Evolutionary conservation across 106 monocot genomes (phyloP), one percentile per base, ranked within the genome.

Genomic region (Dendrobium officinale): DNA sequence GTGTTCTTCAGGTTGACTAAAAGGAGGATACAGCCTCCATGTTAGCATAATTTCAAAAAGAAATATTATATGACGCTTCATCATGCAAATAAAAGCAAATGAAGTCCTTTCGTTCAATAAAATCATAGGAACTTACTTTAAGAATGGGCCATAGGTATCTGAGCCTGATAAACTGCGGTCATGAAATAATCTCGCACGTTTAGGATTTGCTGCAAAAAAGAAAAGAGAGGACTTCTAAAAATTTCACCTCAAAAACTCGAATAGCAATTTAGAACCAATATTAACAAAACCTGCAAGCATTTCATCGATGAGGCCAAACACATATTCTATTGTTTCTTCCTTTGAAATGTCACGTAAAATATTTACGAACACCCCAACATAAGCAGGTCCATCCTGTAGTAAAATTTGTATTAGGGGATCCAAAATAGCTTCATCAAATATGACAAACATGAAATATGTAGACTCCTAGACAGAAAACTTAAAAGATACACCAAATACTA

Each of bases 301-400:
- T 59, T 95, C 92, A 89, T 98, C 98, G 83, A 98, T 87, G 61
- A 98, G 98, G 42, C 92, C 98, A 81, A 98, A 91, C 44, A 95
- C 91, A 86, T 98, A 98, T 77, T 95, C 95, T 47, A 95, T 85
- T 8, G 95, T 95, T 75, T 98, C 95, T 83, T 95, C 94, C 79
- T 95, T 98, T 55, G 84, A 87, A 80, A 98, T 91, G 79, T 91
- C 87, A 67, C 88, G 86, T 49, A 98, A 84, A 66, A 98, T 95
- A 82, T 85, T 91, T 70, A 98, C 83, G 74, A 98, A 98, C 16
- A 92, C 88, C 24, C 83, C 74, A 78, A 95, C 79, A 85, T 98
- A 95, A 40, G 86, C 87, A 76, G 88, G 86, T 19, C 95, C 92
- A 74, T 98, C 98, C 98, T 98, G 85, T 43, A 81, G 91, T 37